Evolutionary conservation across 148 eudicot species (phyloP).

Genomic region (Silene uniflora): DNA sequence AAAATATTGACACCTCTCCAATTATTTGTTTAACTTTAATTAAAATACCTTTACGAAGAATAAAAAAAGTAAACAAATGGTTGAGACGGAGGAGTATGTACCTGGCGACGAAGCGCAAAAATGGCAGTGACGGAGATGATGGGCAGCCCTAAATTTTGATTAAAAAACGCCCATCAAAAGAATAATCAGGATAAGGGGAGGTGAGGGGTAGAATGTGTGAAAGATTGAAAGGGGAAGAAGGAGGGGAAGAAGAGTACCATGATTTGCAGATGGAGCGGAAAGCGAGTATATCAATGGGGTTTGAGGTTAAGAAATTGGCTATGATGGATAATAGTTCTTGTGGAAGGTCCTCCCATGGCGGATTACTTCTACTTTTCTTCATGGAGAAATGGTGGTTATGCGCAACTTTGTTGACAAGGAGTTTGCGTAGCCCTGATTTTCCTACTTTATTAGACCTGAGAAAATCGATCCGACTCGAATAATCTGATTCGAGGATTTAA

Average conservation of each 20-base stretch:
- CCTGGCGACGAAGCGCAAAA: constrained; percentile 6
- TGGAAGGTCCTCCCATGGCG: constrained; percentile 12
- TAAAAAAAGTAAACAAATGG: no score
- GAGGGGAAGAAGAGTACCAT: constrained; percentile 12
- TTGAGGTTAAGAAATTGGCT: background rate
- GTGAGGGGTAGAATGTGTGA: constrained; percentile 4
- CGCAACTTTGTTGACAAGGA: no score
- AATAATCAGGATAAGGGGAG: background rate
- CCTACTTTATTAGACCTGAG: no score
- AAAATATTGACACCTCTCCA: no score
- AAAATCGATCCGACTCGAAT: no score
- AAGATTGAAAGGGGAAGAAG: background rate
- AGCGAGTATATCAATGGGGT: background rate
- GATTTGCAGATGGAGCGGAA: constrained; percentile 5
- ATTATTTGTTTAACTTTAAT: no score
- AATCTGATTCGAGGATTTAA: no score
- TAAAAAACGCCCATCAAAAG: background rate
- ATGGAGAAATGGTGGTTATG: background rate
- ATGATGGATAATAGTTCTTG: constrained; percentile 1
- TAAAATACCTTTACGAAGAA: no score
- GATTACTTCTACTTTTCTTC: background rate
- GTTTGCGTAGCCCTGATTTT: no score
- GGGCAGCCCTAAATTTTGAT: background rate
- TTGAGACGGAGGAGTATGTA: no score
- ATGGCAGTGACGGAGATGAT: constrained; percentile 7